Conservation (phyloP, 768 basidiomycete species). For the Naematelia aurantialba region DNA sequence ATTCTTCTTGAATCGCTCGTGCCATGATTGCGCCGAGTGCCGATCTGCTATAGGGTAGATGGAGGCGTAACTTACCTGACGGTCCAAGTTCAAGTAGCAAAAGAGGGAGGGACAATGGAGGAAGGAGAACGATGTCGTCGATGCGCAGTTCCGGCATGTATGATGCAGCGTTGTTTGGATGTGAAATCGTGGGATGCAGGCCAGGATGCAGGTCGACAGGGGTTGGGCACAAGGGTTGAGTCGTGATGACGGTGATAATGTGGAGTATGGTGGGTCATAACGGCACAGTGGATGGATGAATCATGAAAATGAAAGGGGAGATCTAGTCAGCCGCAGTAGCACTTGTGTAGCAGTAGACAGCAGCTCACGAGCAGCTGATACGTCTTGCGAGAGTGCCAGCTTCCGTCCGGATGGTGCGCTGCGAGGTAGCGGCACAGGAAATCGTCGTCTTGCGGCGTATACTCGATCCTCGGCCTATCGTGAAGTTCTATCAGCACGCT, state of each 20-base stretch:
- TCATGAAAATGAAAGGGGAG: neutral
- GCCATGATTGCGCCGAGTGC: slow-evolving; percentile 43
- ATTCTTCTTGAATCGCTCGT: slow-evolving; percentile 43
- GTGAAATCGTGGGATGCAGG: too few species aligned
- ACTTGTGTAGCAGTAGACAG: neutral
- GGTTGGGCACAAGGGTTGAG: too few species aligned
- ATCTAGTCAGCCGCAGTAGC: neutral
- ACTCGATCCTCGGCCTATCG: slow-evolving; percentile 31
- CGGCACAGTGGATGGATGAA: too few species aligned
- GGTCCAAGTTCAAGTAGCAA: neutral
- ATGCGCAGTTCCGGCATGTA: neutral
- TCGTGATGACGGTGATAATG: too few species aligned
- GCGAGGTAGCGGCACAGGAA: slow-evolving; percentile 39
- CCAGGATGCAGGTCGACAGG: too few species aligned
- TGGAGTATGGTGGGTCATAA: too few species aligned
- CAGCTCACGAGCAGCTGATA: slow-evolving; percentile 27
- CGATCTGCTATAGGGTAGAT: slow-evolving; percentile 22
- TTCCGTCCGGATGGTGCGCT: slow-evolving; percentile 24
- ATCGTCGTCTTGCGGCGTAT: slow-evolving; percentile 38
- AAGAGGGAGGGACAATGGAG: neutral
- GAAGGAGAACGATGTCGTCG: neutral
- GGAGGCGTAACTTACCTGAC: neutral
- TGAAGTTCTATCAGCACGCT: slow-evolving; percentile 11
- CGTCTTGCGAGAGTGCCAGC: slow-evolving; percentile 36
- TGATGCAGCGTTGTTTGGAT: too few species aligned